Conservation (phyloP, 805 yeast species). For the Lachancea fermentati region DNA sequence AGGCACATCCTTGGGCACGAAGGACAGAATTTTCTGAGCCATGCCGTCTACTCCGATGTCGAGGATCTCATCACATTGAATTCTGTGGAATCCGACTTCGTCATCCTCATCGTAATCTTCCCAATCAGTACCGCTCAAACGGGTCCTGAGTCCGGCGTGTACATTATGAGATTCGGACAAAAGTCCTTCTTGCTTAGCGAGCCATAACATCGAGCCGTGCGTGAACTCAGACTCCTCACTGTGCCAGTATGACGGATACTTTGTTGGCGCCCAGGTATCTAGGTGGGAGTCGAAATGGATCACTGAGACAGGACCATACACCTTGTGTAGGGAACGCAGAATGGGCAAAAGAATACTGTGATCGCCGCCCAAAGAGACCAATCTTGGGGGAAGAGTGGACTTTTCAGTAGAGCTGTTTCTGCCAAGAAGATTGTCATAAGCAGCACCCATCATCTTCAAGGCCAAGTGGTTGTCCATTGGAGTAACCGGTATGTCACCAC, state of each 20-base stretch:
- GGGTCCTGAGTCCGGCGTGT: slow-evolving; percentile 74
- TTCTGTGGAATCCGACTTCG: slow-evolving; percentile 60
- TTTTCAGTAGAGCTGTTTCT: slow-evolving; percentile 24
- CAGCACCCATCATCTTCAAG: slow-evolving; percentile 53
- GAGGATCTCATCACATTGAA: slow-evolving; percentile 72
- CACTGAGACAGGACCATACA: slow-evolving; percentile 64
- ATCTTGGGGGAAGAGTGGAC: slow-evolving; percentile 45
- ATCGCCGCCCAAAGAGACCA: slow-evolving; percentile 77
- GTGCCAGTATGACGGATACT: slow-evolving; percentile 60
- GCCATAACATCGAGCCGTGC: slow-evolving; percentile 86
- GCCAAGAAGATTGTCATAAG: slow-evolving; percentile 48
- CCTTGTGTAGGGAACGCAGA: slow-evolving; percentile 52
- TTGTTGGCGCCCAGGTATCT: slow-evolving; percentile 74
- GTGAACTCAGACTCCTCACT: slow-evolving; percentile 57
- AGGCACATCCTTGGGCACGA: slow-evolving; percentile 59
- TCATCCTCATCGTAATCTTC: slow-evolving; percentile 64
- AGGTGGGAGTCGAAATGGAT: slow-evolving; percentile 83
- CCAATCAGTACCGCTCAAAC: slow-evolving; percentile 54
- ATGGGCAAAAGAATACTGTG: slow-evolving; percentile 74
- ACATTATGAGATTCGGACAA: slow-evolving; percentile 49
- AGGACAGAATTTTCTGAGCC: slow-evolving; percentile 43
- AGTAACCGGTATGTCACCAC: slow-evolving; percentile 64
- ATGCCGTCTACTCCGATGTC: slow-evolving; percentile 57
- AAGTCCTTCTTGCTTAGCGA: slow-evolving; percentile 66
- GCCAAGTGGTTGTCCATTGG: slow-evolving; percentile 66